These are phyloP conservation scores for Sporothrix sp. DNA, from an alignment of 2,329 filamentous ascomycete genomes.

Conservation along the genomic window DNA sequence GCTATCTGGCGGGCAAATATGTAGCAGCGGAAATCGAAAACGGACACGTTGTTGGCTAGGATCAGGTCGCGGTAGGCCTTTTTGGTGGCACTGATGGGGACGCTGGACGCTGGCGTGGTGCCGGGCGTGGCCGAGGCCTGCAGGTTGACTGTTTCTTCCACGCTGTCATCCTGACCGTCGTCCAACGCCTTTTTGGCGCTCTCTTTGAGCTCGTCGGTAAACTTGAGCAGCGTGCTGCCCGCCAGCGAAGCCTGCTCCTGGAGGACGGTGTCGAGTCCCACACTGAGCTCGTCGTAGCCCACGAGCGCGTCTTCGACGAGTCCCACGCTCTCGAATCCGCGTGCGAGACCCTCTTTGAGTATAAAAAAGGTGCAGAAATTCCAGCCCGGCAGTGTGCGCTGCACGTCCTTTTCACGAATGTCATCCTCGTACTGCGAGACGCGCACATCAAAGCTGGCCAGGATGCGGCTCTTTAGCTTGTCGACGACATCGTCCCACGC, in stretches of 20 bases:
- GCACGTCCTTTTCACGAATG: slow-evolving; percentile 85
- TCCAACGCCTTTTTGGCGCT: slow-evolving; percentile 43
- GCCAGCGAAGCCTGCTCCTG: slow-evolving; percentile 47
- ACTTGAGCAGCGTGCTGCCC: slow-evolving; percentile 60
- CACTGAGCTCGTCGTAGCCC: slow-evolving; percentile 86
- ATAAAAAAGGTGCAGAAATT: slow-evolving; percentile 99
- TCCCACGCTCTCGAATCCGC: slow-evolving; percentile 92
- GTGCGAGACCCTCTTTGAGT: slow-evolving; percentile 85
- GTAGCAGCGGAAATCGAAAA: slow-evolving; percentile 92
- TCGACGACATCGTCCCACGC: slow-evolving; percentile 76
- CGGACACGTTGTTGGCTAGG: slow-evolving; percentile 84
- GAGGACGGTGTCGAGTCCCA: slow-evolving; percentile 75
- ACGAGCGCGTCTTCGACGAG: slow-evolving; percentile 90
- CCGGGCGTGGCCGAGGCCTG: slow-evolving; percentile 28
- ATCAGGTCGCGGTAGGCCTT: slow-evolving; percentile 90
- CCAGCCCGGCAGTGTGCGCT: slow-evolving; percentile 84
- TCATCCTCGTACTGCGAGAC: slow-evolving; percentile 96
- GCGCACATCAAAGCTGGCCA: slow-evolving; percentile 80
- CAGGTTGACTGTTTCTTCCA: slow-evolving; percentile 40
- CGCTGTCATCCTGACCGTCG: slow-evolving; percentile 28
- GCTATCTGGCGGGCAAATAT: slow-evolving; percentile 84
- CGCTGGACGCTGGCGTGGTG: slow-evolving; percentile 33
- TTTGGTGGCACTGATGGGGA: slow-evolving; percentile 51
- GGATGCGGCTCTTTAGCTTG: slow-evolving; percentile 78
- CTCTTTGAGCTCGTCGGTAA: slow-evolving; percentile 63